Conservation (phyloP, 345 rosid genomes). For the Firmiana major region DNA sequence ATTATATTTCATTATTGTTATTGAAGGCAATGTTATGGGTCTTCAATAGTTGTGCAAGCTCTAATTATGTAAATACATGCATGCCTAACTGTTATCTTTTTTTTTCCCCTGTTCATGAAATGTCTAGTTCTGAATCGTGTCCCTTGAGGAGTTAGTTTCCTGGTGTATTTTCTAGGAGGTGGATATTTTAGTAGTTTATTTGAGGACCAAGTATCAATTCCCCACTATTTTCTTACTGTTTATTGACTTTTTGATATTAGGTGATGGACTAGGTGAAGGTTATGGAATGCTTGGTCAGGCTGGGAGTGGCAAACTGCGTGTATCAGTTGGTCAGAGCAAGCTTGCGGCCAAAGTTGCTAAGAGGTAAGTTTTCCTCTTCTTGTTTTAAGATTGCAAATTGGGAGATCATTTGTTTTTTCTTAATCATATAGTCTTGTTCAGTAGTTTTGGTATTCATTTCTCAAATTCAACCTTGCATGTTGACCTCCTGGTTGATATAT, state of each 20-base stretch:
- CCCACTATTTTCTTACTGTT: neutral
- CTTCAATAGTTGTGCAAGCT: neutral
- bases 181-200: neutral
- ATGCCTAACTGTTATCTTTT: neutral
- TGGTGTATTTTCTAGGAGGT: neutral
- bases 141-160: neutral
- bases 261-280: conserved; percentile 97
- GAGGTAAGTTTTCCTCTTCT: conserved; percentile 42
- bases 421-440: neutral
- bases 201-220: neutral
- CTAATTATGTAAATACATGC: neutral
- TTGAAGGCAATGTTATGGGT: neutral
- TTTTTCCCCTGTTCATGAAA: neutral
- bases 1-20: neutral
- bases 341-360: conserved; percentile 91
- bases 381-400: neutral
- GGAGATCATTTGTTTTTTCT: neutral
- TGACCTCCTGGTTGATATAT: neutral
- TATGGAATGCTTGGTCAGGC: conserved; percentile 99
- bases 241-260: conserved; percentile 35
- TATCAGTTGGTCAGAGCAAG: conserved; percentile 82
- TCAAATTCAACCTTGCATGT: neutral
- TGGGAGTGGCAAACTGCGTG: conserved; percentile 96
- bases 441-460: neutral
- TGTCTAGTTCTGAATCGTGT: neutral